These are phyloP conservation scores for Chiua virens DNA, from an alignment of 768 basidiomycete species.

Conservation along the genomic window DNA sequence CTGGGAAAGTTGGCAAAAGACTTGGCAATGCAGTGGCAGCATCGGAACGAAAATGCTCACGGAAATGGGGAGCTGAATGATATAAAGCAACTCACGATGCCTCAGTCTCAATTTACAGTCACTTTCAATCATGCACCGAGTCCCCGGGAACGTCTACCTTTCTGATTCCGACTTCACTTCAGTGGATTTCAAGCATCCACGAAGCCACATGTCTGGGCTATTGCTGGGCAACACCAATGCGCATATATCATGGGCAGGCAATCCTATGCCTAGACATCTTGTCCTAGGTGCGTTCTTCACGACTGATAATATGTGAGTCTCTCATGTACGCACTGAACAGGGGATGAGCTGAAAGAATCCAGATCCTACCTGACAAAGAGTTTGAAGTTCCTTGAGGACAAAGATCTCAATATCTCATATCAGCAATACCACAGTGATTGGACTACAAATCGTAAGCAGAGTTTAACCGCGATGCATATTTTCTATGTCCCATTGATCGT, in stretches of 20 bases:
- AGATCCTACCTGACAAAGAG: neutral
- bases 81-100: too few species aligned
- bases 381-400: neutral
- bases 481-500: neutral
- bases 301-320: neutral
- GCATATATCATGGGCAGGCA: neutral
- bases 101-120: too few species aligned
- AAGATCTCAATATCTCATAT: too few species aligned
- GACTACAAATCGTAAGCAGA: slow-evolving; percentile 1
- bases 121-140: neutral
- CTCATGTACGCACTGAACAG: neutral
- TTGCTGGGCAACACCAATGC: too few species aligned
- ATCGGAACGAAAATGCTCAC: too few species aligned
- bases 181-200: neutral
- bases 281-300: neutral
- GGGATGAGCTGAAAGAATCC: neutral
- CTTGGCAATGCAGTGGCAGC: too few species aligned
- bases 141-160: neutral
- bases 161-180: neutral
- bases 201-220: too few species aligned
- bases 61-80: too few species aligned
- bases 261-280: neutral
- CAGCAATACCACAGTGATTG: neutral
- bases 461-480: neutral
- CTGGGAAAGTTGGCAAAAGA: too few species aligned